Evolutionary conservation across 1,284 basidiomycete genomes (phyloP), one percentile per base, ranked within the genome.

Genomic region (Ustilago vetiveriae): DNA sequence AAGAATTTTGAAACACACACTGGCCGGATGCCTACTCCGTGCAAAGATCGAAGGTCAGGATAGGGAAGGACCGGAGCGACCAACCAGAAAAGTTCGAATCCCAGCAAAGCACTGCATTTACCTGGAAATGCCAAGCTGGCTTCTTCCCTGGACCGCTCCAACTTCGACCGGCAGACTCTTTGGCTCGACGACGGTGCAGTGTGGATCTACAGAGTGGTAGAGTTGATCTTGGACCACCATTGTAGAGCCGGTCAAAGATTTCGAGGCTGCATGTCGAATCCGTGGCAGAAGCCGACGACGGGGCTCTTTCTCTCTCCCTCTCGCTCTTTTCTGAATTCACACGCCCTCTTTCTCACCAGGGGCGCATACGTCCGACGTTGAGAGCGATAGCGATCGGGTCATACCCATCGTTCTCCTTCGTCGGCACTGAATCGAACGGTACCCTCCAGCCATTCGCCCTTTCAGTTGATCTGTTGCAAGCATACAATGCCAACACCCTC

Each of bases 21-120:
- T 39, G 54, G 32, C 30, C n/a, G 24, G n/a, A 21, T 40, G 62
- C 62, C 62, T 35, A 27, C 14, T 19, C 27, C 36, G 26, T 21
- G 8, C 14, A 22, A 37, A 58, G 62, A 65, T 65, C 62, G 62
- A 45, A n/a, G 44, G 22, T 5, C 23, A 40, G 50, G 54, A 65
- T 64, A 65, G 62, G 62, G 42, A 65, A 45, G 56, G 62, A 65
- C 62, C 62, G 62, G 62, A 65, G 62, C 62, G 33, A 35, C n/a
- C 43, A 27, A 23, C 24, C 21, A 54, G 48, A 53, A 65, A 53
- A 57, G 27, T 65, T 65, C 54, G 50, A 65, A 49, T 43, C 38
- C n/a, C n/a, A n/a, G n/a, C n/a, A n/a, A n/a, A n/a, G n/a, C 21
- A 16, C n/a, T 1, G 4, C 19, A 32, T 29, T 9, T 30, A 16